Base-by-base conservation (phyloP, 2,329 filamentous ascomycete genomes). In the Fusarium sp. region DNA sequence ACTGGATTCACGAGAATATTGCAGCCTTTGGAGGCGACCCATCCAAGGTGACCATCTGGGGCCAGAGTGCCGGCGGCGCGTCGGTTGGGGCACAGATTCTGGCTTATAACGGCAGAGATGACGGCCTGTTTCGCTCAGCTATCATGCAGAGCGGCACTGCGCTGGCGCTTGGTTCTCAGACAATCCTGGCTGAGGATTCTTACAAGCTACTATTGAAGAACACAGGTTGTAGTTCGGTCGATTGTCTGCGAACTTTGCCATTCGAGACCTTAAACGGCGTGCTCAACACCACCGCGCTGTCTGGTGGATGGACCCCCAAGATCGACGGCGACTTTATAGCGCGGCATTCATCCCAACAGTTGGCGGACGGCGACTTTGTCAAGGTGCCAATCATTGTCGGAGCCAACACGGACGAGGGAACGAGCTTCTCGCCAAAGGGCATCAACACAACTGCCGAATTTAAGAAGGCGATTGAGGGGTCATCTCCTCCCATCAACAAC, bases 1-100 rank as follows among this genome's bases (percentile, higher is more conserved):
- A 78, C 34, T 88, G 85, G 85, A 75, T 87, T 40, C 82, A 82
- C 41, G 83, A 83, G 55, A 87, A 84, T 65, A 85, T 87, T 13
- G 69, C 51, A 4, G 55, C 61, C 31, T 87, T 87, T 53, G 84
- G 84, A 11, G 85, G 85, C 7, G 79, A 84, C 48, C 78, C 80
- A 6, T 60, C 70, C 1, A 80, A 82, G 40, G 84, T 87, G 5
- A 86, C 83, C 2, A 76, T 88, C 36, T 88, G 67, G 67, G 69
- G 68, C 2, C 50, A 72, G 34, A 62, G 57, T 4, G 68, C 69
- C 1, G 69, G 69, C 13, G 65, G 55, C 3, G 51, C 44, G 5
- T 65, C 63, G 4, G 66, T 70, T 3, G 66, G 66, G 2, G 28
- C 36, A 3, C 66, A 71, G 12, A 53, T 71, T 18, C 41, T 71